These are phyloP conservation scores for Neonectria hederae DNA, from an alignment of 2,329 filamentous ascomycete species.

Conservation along the genomic window DNA sequence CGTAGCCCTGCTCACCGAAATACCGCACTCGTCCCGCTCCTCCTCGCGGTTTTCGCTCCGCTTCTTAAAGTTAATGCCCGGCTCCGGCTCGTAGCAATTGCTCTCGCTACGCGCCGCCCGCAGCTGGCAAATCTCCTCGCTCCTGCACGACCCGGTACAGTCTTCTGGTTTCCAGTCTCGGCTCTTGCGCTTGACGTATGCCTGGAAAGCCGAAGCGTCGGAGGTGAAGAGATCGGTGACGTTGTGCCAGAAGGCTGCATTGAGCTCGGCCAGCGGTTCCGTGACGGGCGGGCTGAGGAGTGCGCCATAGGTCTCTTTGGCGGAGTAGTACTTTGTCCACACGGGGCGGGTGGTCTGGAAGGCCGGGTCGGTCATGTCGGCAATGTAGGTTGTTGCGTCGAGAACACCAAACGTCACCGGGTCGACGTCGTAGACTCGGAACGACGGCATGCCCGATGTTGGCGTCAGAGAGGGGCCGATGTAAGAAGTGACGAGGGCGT, in stretches of 20 bases:
- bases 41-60: conserved; percentile 33
- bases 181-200: conserved; percentile 58
- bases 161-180: conserved; percentile 54
- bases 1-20: conserved; percentile 40
- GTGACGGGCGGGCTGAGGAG: conserved; percentile 54
- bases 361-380: conserved; percentile 57
- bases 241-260: conserved; percentile 68
- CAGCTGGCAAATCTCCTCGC: conserved; percentile 60
- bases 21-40: conserved; percentile 44
- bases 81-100: conserved; percentile 56
- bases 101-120: conserved; percentile 62
- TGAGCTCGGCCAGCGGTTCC: conserved; percentile 55
- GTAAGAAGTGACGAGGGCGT: conserved; percentile 62
- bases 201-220: conserved; percentile 55
- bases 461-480: conserved; percentile 65
- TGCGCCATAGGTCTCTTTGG: conserved; percentile 62
- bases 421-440: conserved; percentile 68
- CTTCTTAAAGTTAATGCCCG: conserved; percentile 49
- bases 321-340: conserved; percentile 67
- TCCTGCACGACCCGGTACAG: conserved; percentile 56
- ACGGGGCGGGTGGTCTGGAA: conserved; percentile 57
- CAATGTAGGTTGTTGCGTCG: conserved; percentile 63
- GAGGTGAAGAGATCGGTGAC: conserved; percentile 59
- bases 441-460: conserved; percentile 64
- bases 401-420: conserved; percentile 64